Evolutionary conservation across 148 eudicot genomes (phyloP), one percentile per base, ranked within the genome.

Genomic region (Oxyria digyna): DNA sequence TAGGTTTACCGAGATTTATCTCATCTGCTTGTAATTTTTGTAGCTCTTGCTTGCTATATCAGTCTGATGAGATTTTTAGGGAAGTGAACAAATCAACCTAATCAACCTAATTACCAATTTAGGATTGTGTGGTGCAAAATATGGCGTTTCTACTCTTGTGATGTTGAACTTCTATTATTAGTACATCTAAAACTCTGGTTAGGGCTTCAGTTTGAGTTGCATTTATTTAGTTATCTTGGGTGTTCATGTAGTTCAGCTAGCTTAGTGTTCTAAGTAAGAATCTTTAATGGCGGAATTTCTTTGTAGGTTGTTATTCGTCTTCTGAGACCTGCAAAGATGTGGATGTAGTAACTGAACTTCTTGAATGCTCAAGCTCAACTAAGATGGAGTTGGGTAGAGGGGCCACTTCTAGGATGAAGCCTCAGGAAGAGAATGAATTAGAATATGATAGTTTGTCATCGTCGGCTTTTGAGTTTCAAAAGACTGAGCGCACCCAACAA

Each of bases 381-480:
- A 63, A 3, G 31, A n/a, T 64, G 43, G 68, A 64, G 43, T 32
- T 27, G 4, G 43, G 35, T 64, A 8, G n/a, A n/a, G n/a, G n/a
- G n/a, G n/a, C n/a, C n/a, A 2, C 42, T 77, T 69, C 85, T 67
- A 78, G 68, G 71, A 69, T 54, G 18, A 80, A 74, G 75, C 63
- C 80, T 24, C 80, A 68, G 67, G 86, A 80, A 35, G 81, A 80
- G 37, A 68, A 63, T 37, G 80, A 71, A 65, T 67, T 72, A 29
- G 85, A 88, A 41, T 80, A 72, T 32, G 87, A 78, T 45, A 52
- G 75, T 67, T 81, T 74, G 64, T 62, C 71, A 42, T 78, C 83
- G 26, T 74, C 84, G 23, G 46, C 70, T 41, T 88, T 88, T 67
- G 94, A 85, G 79, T 88, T 87, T 80, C 89, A 85, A 63, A 88